phyloP scores from a whole-genome alignment of 176 grass and related monocot species.

The Alloteropsis semialata region DNA sequence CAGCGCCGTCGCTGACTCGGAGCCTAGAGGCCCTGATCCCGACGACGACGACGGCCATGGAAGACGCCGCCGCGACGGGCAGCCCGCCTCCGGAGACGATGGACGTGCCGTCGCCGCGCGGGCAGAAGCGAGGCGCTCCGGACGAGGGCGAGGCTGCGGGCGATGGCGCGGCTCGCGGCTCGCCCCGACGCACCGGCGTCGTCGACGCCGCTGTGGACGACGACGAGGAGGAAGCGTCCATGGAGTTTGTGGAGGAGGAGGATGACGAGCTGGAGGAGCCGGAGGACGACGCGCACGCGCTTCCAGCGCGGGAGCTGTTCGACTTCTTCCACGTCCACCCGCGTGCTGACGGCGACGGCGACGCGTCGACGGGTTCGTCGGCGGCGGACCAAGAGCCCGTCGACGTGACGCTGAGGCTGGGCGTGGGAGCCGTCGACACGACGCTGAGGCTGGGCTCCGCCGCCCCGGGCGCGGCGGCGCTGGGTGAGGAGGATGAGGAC shows the following conservation, averaged over 20 bases:
- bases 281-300: not conserved
- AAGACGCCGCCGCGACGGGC: not conserved
- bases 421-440: not conserved
- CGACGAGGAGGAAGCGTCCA: not conserved
- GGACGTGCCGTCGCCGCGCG: not conserved
- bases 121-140: not conserved
- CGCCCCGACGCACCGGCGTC: not conserved
- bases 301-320: not conserved
- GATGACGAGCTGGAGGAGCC: not conserved
- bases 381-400: not conserved
- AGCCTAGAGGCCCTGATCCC: too few species aligned
- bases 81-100: not conserved
- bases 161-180: not conserved
- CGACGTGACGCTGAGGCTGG: not conserved
- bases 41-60: too few species aligned
- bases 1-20: too few species aligned
- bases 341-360: not conserved
- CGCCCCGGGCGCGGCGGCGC: not conserved
- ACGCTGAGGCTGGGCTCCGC: not conserved
- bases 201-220: not conserved
- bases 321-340: not conserved
- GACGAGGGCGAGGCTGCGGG: not conserved
- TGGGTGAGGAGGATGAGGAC: too few species aligned
- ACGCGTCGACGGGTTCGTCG: not conserved
- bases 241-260: not conserved